Conservation (phyloP, 1,284 basidiomycete species). For the Mycosarcoma maydis region DNA sequence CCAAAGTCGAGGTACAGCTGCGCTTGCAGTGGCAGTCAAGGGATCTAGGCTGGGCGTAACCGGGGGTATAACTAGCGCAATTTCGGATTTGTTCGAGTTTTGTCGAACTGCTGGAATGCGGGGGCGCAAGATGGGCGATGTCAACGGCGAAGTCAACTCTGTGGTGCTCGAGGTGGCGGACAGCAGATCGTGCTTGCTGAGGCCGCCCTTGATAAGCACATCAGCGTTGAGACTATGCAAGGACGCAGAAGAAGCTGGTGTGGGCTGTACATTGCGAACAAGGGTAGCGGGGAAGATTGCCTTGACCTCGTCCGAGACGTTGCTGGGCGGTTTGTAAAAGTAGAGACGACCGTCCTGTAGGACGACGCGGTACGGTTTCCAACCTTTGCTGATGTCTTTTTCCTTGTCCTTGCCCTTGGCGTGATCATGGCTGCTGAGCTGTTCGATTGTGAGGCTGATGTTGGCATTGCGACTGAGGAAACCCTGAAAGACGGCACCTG, state of each 20-base stretch:
- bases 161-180: conserved; percentile 48
- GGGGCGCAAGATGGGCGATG: conserved; percentile 24
- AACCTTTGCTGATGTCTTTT: conserved; percentile 62
- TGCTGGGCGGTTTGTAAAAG: conserved; percentile 63
- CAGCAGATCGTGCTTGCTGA: conserved; percentile 56
- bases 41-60: conserved; percentile 5
- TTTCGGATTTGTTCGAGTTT: conserved; percentile 11
- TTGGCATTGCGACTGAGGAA: conserved; percentile 58
- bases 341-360: conserved; percentile 56
- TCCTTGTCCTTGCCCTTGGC: conserved; percentile 48
- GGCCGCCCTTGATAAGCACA: conserved; percentile 39
- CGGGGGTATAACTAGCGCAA: not conserved
- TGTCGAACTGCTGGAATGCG: conserved; percentile 21
- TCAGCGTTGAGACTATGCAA: conserved; percentile 37
- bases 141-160: conserved; percentile 30
- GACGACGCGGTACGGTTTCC: conserved; percentile 64
- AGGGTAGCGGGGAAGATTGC: conserved; percentile 48
- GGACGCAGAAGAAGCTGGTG: conserved; percentile 15
- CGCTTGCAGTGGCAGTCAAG: not conserved
- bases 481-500: conserved; percentile 52
- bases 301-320: conserved; percentile 60
- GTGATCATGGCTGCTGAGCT: conserved; percentile 44
- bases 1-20: conserved; percentile 37
- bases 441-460: conserved; percentile 52
- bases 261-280: conserved; percentile 23